phyloP scores from a whole-genome alignment of 2,329 filamentous ascomycete genomes.

The Phaeophleospora eucalypticola region DNA sequence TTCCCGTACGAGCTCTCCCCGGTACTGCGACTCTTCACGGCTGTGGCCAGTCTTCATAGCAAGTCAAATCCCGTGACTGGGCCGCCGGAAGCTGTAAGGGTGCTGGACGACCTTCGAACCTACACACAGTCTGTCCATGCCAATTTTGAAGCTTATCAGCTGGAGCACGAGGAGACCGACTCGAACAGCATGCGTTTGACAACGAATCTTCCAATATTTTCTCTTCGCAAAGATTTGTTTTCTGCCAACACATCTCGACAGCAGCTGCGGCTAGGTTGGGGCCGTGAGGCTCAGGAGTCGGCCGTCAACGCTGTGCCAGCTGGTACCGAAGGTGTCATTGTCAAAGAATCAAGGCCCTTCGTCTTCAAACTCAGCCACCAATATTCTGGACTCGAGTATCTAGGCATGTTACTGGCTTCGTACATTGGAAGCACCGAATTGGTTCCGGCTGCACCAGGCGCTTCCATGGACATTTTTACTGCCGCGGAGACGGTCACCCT shows the following conservation, averaged over 20 bases:
- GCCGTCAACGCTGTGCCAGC: constrained; percentile 33
- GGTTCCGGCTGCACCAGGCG: constrained; percentile 11
- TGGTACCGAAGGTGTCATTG: constrained; percentile 65
- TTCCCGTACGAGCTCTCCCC: constrained; percentile 84
- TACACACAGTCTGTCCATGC: constrained; percentile 75
- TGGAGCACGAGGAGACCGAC: constrained; percentile 81
- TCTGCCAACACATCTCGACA: background rate
- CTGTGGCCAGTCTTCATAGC: constrained; percentile 17
- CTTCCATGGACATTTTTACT: constrained; percentile 52
- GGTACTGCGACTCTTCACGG: constrained; percentile 51
- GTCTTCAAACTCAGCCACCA: constrained; percentile 69
- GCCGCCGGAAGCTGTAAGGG: constrained; percentile 46
- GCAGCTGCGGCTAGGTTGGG: background rate
- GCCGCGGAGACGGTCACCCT: constrained; percentile 70
- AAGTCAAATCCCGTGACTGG: constrained; percentile 5
- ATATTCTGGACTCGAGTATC: constrained; percentile 74
- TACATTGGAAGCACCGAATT: constrained; percentile 51
- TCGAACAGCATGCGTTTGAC: constrained; percentile 70
- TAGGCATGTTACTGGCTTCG: constrained; percentile 71
- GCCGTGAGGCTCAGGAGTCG: background rate
- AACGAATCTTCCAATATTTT: constrained; percentile 62
- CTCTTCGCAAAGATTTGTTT: constrained; percentile 7
- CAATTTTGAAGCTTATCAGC: constrained; percentile 68
- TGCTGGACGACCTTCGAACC: constrained; percentile 64
- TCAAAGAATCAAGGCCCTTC: constrained; percentile 72